phyloP scores from a whole-genome alignment of 129 eudicot species.

The Ambrosia trifida region DNA sequence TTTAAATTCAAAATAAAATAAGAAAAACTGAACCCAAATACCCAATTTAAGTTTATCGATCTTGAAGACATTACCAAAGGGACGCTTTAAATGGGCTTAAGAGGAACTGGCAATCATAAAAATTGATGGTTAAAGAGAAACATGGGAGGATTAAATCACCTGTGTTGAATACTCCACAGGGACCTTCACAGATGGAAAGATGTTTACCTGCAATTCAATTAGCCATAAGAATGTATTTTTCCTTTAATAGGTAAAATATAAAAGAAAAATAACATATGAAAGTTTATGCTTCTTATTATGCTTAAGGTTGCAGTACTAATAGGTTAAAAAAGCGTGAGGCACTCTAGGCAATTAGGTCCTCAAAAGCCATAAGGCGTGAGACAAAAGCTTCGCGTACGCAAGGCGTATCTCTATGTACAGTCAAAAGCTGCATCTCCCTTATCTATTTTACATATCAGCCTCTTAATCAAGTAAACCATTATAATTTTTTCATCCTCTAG shows the following conservation, averaged over 20 bases:
- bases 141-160: slow-evolving; percentile 40
- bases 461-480: too few relatives aligned
- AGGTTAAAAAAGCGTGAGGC: not conserved
- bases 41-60: not conserved
- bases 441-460: too few relatives aligned
- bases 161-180: slow-evolving; percentile 83
- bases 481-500: too few relatives aligned
- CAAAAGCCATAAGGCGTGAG: too few relatives aligned
- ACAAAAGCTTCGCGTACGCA: too few relatives aligned
- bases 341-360: too few relatives aligned
- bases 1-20: not conserved
- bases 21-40: not conserved
- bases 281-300: slow-evolving; percentile 8
- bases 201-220: slow-evolving; percentile 62
- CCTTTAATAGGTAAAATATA: not conserved
- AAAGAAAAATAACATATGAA: not conserved
- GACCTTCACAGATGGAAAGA: slow-evolving; percentile 87
- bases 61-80: not conserved
- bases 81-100: not conserved
- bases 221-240: slow-evolving; percentile 8
- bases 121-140: not conserved
- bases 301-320: slow-evolving; percentile 1
- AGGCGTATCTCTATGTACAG: too few relatives aligned
- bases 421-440: too few relatives aligned
- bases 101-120: not conserved